Evolutionary conservation across 805 yeast species (phyloP).

Genomic region (Starmerella scarabaei): DNA sequence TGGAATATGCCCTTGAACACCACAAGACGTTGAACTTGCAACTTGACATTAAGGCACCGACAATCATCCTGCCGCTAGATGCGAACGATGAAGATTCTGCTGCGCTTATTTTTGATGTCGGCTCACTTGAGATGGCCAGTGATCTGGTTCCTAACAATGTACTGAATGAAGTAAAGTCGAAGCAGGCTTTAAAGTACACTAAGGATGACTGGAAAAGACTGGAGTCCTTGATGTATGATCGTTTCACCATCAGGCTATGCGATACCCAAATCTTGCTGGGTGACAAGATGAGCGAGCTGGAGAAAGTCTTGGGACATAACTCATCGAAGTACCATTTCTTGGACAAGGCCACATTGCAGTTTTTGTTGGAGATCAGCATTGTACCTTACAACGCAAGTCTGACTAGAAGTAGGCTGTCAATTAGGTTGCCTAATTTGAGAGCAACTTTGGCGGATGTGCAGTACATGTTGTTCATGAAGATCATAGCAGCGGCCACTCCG

Average conservation of each 20-base stretch:
- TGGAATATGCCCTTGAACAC: conserved; percentile 86
- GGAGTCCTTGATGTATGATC: conserved; percentile 77
- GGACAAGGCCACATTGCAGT: conserved; percentile 61
- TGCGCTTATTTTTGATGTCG: conserved; percentile 87
- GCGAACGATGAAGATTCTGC: conserved; percentile 66
- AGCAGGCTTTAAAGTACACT: conserved; percentile 42
- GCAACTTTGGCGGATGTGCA: conserved; percentile 77
- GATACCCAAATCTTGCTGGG: conserved; percentile 88
- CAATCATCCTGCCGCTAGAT: conserved; percentile 73
- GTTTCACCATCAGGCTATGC: conserved; percentile 58
- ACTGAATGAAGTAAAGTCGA: conserved; percentile 50
- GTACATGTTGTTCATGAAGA: conserved; percentile 72
- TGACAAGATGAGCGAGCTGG: conserved; percentile 40
- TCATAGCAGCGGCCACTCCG: conserved; percentile 61
- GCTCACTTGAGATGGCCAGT: conserved; percentile 75
- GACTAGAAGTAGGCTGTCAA: conserved; percentile 60
- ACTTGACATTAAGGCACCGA: conserved; percentile 86
- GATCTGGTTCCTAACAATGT: conserved; percentile 47
- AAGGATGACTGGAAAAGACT: conserved; percentile 63
- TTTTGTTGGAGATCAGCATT: conserved; percentile 70
- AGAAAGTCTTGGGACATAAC: conserved; percentile 39
- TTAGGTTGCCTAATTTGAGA: conserved; percentile 57
- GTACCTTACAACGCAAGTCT: conserved; percentile 65
- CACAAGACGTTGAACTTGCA: conserved; percentile 81
- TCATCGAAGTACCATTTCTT: conserved; percentile 48